Conservation (phyloP, 75 land plant species). For the Cupressus sempervirens region DNA sequence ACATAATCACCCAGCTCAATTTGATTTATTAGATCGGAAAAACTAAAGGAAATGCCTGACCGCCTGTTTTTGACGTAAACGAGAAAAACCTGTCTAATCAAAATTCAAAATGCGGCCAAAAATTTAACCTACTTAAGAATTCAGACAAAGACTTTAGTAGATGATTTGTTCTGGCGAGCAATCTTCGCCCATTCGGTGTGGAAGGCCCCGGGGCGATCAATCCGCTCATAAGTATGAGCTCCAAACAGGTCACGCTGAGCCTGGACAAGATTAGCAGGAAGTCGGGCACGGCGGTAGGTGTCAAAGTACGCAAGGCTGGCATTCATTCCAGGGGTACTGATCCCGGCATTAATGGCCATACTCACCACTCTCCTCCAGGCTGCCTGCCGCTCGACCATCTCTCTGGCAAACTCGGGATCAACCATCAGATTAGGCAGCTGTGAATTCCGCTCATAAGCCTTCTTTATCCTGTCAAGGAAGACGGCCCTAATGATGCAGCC, state of each 20-base stretch:
- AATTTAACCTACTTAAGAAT: background rate
- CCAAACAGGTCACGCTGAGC: conserved; percentile 54
- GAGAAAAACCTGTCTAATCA: background rate
- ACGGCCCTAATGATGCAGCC: conserved; percentile 46
- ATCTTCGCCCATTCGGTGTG: conserved; percentile 55
- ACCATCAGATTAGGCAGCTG: conserved; percentile 36
- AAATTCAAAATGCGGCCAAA: background rate
- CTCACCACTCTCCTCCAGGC: conserved; percentile 55
- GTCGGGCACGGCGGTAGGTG: conserved; percentile 37
- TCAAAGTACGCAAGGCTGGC: conserved; percentile 56
- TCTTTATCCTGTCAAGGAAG: conserved; percentile 41
- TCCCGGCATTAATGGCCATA: conserved; percentile 32
- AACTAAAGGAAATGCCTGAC: too few relatives aligned
- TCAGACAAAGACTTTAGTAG: background rate
- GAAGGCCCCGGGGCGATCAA: conserved; percentile 31
- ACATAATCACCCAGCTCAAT: too few relatives aligned
- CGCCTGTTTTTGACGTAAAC: background rate
- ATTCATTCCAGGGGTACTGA: conserved; percentile 49
- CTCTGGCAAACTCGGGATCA: conserved; percentile 48
- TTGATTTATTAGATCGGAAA: too few relatives aligned
- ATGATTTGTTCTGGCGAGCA: conserved; percentile 10
- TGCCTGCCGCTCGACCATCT: conserved; percentile 51
- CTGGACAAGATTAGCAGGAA: conserved; percentile 50
- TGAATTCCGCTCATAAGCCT: conserved; percentile 45
- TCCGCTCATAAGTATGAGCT: conserved; percentile 49